phyloP scores from a whole-genome alignment of 192 early-diverging fungal genomes.

The Podila verticillata region DNA sequence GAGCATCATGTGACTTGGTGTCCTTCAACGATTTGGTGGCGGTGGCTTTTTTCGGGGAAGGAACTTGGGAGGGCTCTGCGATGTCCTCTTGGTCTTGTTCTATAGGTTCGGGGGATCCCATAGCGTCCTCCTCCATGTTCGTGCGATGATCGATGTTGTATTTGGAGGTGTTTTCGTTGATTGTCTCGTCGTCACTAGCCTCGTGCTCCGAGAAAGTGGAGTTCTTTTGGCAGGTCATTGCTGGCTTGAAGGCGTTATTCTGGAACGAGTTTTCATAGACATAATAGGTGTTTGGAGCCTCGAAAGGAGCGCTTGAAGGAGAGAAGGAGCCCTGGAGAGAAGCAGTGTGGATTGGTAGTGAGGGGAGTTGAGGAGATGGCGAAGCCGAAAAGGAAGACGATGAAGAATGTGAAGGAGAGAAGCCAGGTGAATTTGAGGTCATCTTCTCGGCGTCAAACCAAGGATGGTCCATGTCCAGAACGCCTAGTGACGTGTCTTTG shows the following conservation, averaged over 20 bases:
- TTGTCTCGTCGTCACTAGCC: not conserved
- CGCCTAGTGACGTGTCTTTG: not conserved
- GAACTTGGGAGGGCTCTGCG: slow-evolving; percentile 6
- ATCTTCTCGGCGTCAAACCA: slow-evolving; percentile 39
- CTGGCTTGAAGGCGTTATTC: too few relatives aligned
- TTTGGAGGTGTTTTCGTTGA: not conserved
- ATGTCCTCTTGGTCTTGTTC: not conserved
- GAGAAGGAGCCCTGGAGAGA: slow-evolving; percentile 4
- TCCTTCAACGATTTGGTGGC: not conserved
- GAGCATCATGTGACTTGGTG: too few relatives aligned
- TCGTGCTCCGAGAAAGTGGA: too few relatives aligned
- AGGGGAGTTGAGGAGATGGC: slow-evolving; percentile 4
- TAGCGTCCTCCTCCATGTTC: slow-evolving; percentile 2
- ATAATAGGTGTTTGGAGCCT: not conserved
- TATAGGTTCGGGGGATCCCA: not conserved
- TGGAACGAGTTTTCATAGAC: too few relatives aligned
- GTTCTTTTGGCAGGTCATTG: too few relatives aligned
- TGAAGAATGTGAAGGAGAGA: slow-evolving; percentile 21
- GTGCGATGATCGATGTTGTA: not conserved
- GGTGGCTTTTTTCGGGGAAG: slow-evolving; percentile 7
- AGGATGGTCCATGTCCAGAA: slow-evolving; percentile 3
- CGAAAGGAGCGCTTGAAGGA: slow-evolving; percentile 3
- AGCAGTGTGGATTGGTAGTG: slow-evolving; percentile 19
- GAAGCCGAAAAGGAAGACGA: slow-evolving; percentile 9
- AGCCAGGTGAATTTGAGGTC: slow-evolving; percentile 31